Conservation (phyloP, 805 yeast genomes). For the Cyberlindnera petersonii region DNA sequence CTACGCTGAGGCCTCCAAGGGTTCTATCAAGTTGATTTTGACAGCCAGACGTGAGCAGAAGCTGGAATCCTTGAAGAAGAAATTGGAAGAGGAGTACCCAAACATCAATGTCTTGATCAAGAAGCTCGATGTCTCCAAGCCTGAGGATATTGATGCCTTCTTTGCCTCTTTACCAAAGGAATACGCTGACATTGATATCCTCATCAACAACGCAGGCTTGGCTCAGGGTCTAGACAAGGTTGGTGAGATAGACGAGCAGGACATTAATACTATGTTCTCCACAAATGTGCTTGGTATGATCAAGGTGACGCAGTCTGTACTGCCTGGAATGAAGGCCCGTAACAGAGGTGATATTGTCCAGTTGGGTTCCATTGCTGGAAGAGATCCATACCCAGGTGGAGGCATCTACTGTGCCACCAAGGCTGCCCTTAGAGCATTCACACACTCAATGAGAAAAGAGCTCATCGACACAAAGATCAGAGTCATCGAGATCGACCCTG, state of each 20-base stretch:
- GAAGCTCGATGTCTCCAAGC: slow-evolving; percentile 54
- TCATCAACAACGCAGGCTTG: slow-evolving; percentile 71
- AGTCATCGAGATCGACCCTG: slow-evolving; percentile 64
- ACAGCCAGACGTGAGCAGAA: slow-evolving; percentile 75
- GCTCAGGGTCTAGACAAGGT: slow-evolving; percentile 79
- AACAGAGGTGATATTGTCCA: slow-evolving; percentile 71
- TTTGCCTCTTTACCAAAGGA: slow-evolving; percentile 50
- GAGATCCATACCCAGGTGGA: slow-evolving; percentile 79
- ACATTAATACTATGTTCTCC: slow-evolving; percentile 72
- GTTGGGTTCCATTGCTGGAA: slow-evolving; percentile 77
- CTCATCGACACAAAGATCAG: slow-evolving; percentile 63
- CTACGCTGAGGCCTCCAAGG: slow-evolving; percentile 74
- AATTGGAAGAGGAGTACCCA: slow-evolving; percentile 45
- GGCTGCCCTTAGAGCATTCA: slow-evolving; percentile 69
- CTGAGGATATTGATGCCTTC: slow-evolving; percentile 48
- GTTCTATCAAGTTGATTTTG: slow-evolving; percentile 63
- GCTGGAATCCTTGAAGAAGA: slow-evolving; percentile 45
- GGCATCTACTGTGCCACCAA: slow-evolving; percentile 75
- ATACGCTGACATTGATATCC: slow-evolving; percentile 58
- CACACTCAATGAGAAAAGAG: slow-evolving; percentile 71
- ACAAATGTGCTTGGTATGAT: slow-evolving; percentile 89
- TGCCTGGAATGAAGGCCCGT: slow-evolving; percentile 66
- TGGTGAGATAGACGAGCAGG: slow-evolving; percentile 62
- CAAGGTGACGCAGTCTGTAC: slow-evolving; percentile 72
- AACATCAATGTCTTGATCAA: slow-evolving; percentile 41